Base-by-base conservation (phyloP, 306 rosid species). In the Begonia masoniana region DNA sequence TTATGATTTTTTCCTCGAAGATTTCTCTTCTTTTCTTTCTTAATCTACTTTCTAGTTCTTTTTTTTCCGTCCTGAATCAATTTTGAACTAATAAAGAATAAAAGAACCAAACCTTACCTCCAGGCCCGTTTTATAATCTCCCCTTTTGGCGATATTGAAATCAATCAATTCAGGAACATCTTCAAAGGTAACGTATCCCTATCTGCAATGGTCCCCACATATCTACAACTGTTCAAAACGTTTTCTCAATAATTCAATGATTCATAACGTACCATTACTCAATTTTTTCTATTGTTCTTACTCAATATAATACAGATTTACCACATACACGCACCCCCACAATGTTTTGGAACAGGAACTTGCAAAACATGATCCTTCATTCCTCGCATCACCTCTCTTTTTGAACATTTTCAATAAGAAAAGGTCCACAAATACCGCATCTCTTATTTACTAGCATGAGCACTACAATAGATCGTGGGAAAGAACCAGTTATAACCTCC, bases 261-360 rank as follows among this genome's bases (percentile, higher is more conserved):
- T 48, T 7, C 15, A 48, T 48, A 59, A 51, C 71, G 73, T 79
- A 88, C 96, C 96, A 59, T 88, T 87, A 59, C 96, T 94, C 15
- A 21, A 73, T 67, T 24, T 71, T 77, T 59, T 78, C 92, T 61
- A 79, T 83, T 11, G 66, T 57, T 56, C 79, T 80, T 10, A 54
- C 80, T 57, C 62, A 46, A 88, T 65, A 84, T 75, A 58, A 88
- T 81, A n/a, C 65, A 88, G 56, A 68, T 88, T 88, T 41, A 94
- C 96, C 47, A 94, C 91, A 81, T 81, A 87, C 72, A 84, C 84
- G 62, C 84, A 92, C 26, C 94, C 94, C n/a, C 96, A n/a, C 92
- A 52, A 88, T 9, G 60, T 88, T 94, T 62, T n/a, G n/a, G 96
- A 84, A 71, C 95, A 84, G 1, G 87, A 74, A 14, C 53, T 73